phyloP scores from a whole-genome alignment of 331 rosid genomes.

The Malus hybrid region DNA sequence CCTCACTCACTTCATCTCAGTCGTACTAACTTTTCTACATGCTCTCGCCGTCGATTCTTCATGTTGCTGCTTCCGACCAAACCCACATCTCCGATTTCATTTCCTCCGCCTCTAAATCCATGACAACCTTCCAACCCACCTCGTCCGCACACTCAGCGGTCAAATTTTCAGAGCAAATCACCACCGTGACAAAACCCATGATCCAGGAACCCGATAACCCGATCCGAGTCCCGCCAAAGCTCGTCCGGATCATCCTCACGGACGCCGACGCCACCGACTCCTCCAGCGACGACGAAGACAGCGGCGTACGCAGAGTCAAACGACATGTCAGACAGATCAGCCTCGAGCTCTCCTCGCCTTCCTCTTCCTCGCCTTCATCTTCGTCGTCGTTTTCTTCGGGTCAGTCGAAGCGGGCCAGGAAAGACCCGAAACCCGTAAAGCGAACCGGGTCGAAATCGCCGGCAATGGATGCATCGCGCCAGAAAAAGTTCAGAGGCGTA shows the following conservation, averaged over 20 bases:
- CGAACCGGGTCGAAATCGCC: conserved; percentile 10
- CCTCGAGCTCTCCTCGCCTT: conserved; percentile 13
- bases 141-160: conserved; percentile 2
- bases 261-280: conserved; percentile 83
- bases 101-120: background rate
- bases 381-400: background rate
- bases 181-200: conserved; percentile 6
- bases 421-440: background rate
- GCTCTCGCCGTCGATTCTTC: background rate
- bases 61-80: background rate
- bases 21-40: background rate
- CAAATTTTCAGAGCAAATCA: conserved; percentile 24
- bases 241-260: conserved; percentile 55
- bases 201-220: background rate
- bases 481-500: conserved; percentile 47
- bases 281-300: conserved; percentile 44
- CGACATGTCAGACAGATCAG: conserved; percentile 34
- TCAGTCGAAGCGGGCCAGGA: background rate
- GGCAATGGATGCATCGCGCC: conserved; percentile 2
- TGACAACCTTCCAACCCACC: background rate
- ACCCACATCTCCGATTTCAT: background rate
- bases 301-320: conserved; percentile 17
- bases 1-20: background rate
- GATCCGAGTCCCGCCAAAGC: conserved; percentile 21
- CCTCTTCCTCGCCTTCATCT: background rate